These are phyloP conservation scores for Saposhnikovia divaricata DNA, from an alignment of 129 eudicot genomes.

Conservation along the genomic window DNA sequence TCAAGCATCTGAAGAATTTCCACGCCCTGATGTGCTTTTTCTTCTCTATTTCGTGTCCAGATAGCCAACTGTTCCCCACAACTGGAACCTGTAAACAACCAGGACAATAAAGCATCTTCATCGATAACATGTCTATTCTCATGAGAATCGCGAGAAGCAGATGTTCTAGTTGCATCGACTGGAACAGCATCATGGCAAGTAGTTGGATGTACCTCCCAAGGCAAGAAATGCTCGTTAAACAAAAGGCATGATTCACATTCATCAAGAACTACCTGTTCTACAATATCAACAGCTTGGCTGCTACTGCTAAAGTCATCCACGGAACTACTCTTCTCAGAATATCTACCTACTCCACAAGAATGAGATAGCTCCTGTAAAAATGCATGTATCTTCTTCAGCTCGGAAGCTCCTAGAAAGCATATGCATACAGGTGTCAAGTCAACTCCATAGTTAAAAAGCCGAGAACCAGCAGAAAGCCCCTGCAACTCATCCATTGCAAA, in stretches of 20 bases:
- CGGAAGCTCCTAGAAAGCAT: conserved; percentile 71
- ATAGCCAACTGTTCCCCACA: conserved; percentile 53
- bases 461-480: conserved; percentile 33
- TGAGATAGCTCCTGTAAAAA: conserved; percentile 69
- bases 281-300: conserved; percentile 20
- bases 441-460: conserved; percentile 49
- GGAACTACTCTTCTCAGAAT: conserved; percentile 46
- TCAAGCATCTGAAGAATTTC: conserved; percentile 54
- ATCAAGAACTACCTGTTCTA: conserved; percentile 49
- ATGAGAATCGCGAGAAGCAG: conserved; percentile 14
- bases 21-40: conserved; percentile 58
- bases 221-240: conserved; percentile 49
- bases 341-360: conserved; percentile 67
- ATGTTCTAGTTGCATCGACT: conserved; percentile 19
- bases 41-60: conserved; percentile 58
- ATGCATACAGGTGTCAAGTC: conserved; percentile 80
- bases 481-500: conserved; percentile 80
- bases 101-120: conserved; percentile 64
- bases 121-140: conserved; percentile 31
- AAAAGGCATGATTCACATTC: conserved; percentile 57
- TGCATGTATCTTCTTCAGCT: conserved; percentile 66
- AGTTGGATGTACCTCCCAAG: conserved; percentile 22
- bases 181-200: conserved; percentile 15
- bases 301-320: conserved; percentile 33
- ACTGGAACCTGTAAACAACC: conserved; percentile 76